Evolutionary conservation across 2,329 filamentous ascomycete species (phyloP).

Genomic region (Colletotrichum graminicola): DNA sequence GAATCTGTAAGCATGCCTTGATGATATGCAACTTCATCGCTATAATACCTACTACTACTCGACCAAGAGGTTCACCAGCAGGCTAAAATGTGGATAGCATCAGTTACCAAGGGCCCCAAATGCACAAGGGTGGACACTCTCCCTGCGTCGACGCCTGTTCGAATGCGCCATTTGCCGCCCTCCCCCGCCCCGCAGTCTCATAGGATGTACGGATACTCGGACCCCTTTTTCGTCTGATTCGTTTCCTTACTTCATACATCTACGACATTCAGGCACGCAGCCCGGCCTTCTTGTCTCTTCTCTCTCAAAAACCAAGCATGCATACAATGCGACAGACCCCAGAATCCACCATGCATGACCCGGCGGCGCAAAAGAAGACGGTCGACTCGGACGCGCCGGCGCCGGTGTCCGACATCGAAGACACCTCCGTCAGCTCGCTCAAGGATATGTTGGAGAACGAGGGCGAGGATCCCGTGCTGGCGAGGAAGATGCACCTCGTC

Average conservation of each 20-base stretch:
- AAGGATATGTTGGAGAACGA: slow-evolving; percentile 69
- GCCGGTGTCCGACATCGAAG: slow-evolving; percentile 14
- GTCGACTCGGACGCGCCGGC: slow-evolving; percentile 22
- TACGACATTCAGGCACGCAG: neutral
- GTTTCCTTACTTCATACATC: neutral
- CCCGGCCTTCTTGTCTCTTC: neutral
- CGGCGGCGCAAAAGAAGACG: slow-evolving; percentile 24
- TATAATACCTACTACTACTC: too few relatives aligned
- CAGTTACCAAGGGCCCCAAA: slow-evolving; percentile 7
- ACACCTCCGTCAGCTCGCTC: slow-evolving; percentile 40
- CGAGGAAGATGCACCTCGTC: slow-evolving; percentile 76
- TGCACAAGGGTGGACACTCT: slow-evolving; percentile 9
- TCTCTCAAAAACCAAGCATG: neutral
- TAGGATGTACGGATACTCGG: neutral
- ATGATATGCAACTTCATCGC: neutral
- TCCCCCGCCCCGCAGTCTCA: neutral
- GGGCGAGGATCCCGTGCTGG: slow-evolving; percentile 71
- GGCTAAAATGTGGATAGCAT: slow-evolving; percentile 15
- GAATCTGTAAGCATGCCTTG: neutral
- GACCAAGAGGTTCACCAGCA: slow-evolving; percentile 4
- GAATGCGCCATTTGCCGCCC: neutral
- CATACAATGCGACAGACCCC: slow-evolving; percentile 1
- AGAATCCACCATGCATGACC: slow-evolving; percentile 18
- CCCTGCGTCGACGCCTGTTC: neutral
- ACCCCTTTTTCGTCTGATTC: slow-evolving; percentile 26